Base-by-base conservation (phyloP, 176 grass and related monocot genomes). In the Puya raimondii region DNA sequence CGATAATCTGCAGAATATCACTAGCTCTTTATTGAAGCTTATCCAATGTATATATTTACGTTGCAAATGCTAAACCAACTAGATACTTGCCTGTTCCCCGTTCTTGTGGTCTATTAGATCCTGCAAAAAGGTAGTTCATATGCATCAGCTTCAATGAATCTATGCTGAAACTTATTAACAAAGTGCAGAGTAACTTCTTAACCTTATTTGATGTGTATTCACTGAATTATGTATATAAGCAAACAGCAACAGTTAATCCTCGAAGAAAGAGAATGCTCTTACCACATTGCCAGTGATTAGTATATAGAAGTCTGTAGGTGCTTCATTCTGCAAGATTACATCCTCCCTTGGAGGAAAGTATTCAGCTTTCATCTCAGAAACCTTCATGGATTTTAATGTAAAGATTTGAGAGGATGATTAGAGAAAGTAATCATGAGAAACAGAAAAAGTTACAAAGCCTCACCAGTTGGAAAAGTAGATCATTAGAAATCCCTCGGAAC, bases 261-360 rank as follows among this genome's bases (percentile, higher is more conserved):
- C 53, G 22, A 49, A 27, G 53, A 67, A 71, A 78, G 7, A 63
- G 59, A 42, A 49, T 14, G 12, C 54, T 12, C 66, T 87, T 87
- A 92, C 94, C 85, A 66, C 79, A 16, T 72, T 91, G 65, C 94
- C 94, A 67, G 84, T 80, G 68, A 99, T 85, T 78, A 99, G 53
- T 70, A 99, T 88, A 76, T 99, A 99, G 29, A 99, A 99, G 77
- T 99, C 94, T 66, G 89, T 93, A n/a, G 94, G 90, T 64, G 94
- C 85, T 81, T 93, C 94, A 76, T 99, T 99, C 74, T 99, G 86
- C 75, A 99, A 79, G 67, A 99, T 99, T 64, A 99, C 89, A 71
- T 99, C 94, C 77, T 99, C 94, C 69, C 94, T 91, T 66, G 94
- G 94, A 79, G 94, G 87, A 84, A 93, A 93, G 76, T 99, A 99